phyloP scores from a whole-genome alignment of 495 filamentous ascomycete species.

The Penicillium chermesinum region DNA sequence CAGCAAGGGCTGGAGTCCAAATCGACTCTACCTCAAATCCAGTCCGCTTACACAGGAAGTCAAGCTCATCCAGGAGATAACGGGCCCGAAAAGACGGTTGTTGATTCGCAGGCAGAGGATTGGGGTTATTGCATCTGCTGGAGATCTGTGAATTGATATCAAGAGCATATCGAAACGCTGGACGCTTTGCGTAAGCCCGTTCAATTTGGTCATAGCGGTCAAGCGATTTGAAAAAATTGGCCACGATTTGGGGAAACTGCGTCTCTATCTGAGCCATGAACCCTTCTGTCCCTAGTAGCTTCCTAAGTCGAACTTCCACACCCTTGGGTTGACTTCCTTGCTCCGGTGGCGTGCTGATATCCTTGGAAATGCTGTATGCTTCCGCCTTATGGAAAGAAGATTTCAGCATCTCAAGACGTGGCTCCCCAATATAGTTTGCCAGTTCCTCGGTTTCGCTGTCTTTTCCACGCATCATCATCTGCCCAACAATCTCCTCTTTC shows the following conservation, averaged over 20 bases:
- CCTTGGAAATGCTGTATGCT: constrained; percentile 78
- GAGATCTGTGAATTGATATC: constrained; percentile 64
- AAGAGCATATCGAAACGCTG: constrained; percentile 51
- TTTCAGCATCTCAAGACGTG: constrained; percentile 53
- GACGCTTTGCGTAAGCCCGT: constrained; percentile 62
- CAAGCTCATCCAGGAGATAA: constrained; percentile 65
- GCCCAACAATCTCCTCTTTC: constrained; percentile 74
- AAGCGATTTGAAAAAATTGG: constrained; percentile 60
- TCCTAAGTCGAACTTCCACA: constrained; percentile 66
- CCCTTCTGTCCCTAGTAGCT: constrained; percentile 58
- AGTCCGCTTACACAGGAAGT: constrained; percentile 67
- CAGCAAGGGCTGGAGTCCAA: constrained; percentile 72
- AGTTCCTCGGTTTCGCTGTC: constrained; percentile 57
- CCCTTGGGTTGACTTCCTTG: constrained; percentile 47
- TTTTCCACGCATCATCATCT: constrained; percentile 78
- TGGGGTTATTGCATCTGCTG: constrained; percentile 53
- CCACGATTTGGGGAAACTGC: constrained; percentile 72
- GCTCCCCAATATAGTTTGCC: constrained; percentile 48
- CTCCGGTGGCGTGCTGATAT: constrained; percentile 58
- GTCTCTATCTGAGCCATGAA: constrained; percentile 57
- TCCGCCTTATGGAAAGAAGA: constrained; percentile 73
- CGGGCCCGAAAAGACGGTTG: constrained; percentile 81
- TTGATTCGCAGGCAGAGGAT: constrained; percentile 62
- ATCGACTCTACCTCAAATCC: constrained; percentile 57
- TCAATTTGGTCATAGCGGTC: constrained; percentile 75